These are phyloP conservation scores for Sonneratia alba DNA, from an alignment of 345 rosid genomes.

Conservation along the genomic window DNA sequence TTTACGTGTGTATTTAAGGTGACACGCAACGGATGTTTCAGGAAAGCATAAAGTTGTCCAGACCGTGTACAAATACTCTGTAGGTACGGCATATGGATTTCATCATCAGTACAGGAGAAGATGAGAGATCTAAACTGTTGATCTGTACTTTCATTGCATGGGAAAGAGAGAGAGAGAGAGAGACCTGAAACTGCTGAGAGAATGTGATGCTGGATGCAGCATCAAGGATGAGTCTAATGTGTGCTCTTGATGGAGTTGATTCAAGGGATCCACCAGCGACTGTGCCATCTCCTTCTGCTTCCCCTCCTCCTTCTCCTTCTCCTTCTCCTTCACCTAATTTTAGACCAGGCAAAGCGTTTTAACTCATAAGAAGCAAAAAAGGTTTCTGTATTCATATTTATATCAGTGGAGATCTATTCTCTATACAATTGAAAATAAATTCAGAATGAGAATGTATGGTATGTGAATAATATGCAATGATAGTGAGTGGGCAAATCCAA, in stretches of 20 bases:
- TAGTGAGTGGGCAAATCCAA: neutral
- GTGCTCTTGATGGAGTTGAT: slow-evolving; percentile 5
- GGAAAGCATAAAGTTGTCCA: neutral
- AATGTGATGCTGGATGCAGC: neutral
- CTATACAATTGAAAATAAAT: neutral
- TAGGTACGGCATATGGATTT: no score
- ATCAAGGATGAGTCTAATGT: neutral
- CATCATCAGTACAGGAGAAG: no score
- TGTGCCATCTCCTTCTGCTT: neutral
- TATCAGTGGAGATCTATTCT: neutral
- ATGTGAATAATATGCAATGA: neutral
- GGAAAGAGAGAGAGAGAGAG: neutral
- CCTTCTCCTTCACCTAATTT: slow-evolving; percentile 6
- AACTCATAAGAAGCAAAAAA: neutral
- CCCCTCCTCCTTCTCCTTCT: slow-evolving; percentile 6
- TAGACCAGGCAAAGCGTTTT: neutral
- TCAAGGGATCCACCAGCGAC: neutral
- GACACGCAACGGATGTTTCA: neutral
- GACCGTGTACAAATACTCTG: neutral
- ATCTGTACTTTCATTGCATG: neutral
- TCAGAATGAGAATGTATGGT: neutral
- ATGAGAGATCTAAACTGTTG: no score
- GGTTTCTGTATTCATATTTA: neutral
- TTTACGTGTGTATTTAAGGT: no score
- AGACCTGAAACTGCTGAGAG: slow-evolving; percentile 1